Conservation (phyloP, 345 rosid species). For the Eucalyptus leucophloia region DNA sequence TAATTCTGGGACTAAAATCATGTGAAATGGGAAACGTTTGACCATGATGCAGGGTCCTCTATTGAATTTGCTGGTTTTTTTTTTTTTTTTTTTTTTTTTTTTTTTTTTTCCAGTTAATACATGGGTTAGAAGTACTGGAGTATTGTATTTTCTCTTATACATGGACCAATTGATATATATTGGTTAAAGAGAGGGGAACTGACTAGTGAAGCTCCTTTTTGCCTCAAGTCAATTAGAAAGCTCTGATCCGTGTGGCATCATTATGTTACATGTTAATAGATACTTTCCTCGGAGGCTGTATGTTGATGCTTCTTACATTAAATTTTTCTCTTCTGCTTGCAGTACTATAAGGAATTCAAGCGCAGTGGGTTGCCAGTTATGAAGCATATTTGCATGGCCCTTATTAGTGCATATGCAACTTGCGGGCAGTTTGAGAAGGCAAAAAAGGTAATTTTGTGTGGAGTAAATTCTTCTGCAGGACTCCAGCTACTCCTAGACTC, state of each 20-base stretch:
- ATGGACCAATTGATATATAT: not conserved
- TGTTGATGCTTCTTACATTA: not conserved
- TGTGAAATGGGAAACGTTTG: not conserved
- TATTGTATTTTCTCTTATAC: not conserved
- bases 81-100: not conserved
- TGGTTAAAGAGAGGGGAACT: not conserved
- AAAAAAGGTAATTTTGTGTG: conserved; percentile 40
- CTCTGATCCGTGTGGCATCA: not conserved
- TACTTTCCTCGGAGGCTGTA: not conserved
- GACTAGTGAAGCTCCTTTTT: not conserved
- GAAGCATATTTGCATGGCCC: conserved; percentile 58
- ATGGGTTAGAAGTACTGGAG: not conserved
- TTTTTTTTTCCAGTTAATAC: not conserved
- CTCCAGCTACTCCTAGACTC: not conserved
- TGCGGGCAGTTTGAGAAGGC: conserved; percentile 77
- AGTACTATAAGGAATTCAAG: conserved; percentile 51
- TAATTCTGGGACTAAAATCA: not conserved
- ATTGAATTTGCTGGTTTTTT: not conserved
- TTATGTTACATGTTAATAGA: not conserved
- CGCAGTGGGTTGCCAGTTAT: conserved; percentile 22
- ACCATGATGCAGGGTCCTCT: not conserved
- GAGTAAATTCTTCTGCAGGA: not conserved
- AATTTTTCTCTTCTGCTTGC: not conserved
- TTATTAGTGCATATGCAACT: conserved; percentile 62
- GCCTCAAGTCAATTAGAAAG: not conserved